Conservation (phyloP, 345 rosid genomes). For the Pistacia integerrima region DNA sequence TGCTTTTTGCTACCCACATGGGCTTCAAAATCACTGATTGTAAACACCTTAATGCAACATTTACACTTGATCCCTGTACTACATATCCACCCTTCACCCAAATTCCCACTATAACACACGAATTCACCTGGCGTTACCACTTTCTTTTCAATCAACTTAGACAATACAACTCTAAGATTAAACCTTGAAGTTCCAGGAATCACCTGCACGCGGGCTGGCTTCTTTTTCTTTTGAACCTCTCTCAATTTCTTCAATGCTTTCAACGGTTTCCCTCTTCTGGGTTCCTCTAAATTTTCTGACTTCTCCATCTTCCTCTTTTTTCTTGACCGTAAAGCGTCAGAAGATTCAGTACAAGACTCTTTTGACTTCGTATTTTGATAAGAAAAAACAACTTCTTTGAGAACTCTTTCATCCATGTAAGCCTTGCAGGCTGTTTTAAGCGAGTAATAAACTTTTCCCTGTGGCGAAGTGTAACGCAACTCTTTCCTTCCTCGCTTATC, state of each 20-base stretch:
- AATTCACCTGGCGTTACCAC: constrained; percentile 26
- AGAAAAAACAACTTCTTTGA: neutral
- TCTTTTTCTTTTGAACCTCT: neutral
- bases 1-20: constrained; percentile 25
- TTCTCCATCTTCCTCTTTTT: neutral
- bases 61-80: constrained; percentile 42
- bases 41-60: constrained; percentile 32
- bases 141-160: constrained; percentile 44
- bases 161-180: constrained; percentile 26
- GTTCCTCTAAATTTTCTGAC: too few species aligned
- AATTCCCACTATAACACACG: constrained; percentile 31
- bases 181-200: neutral
- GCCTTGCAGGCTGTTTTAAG: constrained; percentile 21
- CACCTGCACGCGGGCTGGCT: neutral
- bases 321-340: neutral
- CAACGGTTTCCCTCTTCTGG: neutral
- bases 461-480: neutral
- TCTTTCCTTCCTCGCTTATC: neutral
- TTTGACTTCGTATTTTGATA: neutral
- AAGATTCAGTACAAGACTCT: neutral
- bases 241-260: neutral
- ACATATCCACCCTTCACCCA: constrained; percentile 41
- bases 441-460: constrained; percentile 4
- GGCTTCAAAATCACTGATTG: constrained; percentile 21
- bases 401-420: neutral